Evolutionary conservation across 2,329 filamentous ascomycete genomes (phyloP), one percentile per base, ranked within the genome.

Genomic region (Xylariaceae sp.): DNA sequence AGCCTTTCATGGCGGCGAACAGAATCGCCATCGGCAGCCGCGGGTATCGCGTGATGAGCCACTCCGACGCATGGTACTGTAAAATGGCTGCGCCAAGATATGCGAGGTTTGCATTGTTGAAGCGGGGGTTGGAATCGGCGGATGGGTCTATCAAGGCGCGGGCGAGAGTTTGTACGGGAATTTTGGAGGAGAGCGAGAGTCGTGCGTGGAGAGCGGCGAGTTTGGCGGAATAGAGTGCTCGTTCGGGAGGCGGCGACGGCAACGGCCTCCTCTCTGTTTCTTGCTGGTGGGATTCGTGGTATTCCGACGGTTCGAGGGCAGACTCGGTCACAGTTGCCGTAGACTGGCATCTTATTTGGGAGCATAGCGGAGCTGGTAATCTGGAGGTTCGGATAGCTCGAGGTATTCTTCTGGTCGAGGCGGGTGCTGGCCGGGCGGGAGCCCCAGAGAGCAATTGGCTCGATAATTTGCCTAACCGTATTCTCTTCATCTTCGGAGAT

Each of bases 201-300:
- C 95, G 90, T 67, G 93, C 91, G 74, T 97, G 93, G 44, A 99
- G 85, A 63, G 95, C 93, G 62, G 92, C 87, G 66, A 99, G 89
- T 79, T 97, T 98, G 60, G 92, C 88, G 45, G 93, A 98, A 63
- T 80, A 74, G 57, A 81, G 76, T 43, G 91, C 89, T 63, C 81
- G 81, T 67, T 83, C 77, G 63, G 87, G 85, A 52, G 83, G 83
- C 64, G 91, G 91, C 68, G 91, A 93, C 50, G 90, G 89, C 62
- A 88, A 79, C 60, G 72, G 70, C 58, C 71, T 67, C 54, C 68
- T 62, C 66, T 70, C 63, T 66, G 65, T 65, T 57, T 66, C 61
- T 47, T 12, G 32, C 32, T 7, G 19, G 43, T 50, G 19, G 7
- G 52, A 20, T n/a, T 68, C 57, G 40, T 65, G 56, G 56, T 40